Evolutionary conservation across 2,329 filamentous ascomycete species (phyloP).

Genomic region (Scytalidium sp.): DNA sequence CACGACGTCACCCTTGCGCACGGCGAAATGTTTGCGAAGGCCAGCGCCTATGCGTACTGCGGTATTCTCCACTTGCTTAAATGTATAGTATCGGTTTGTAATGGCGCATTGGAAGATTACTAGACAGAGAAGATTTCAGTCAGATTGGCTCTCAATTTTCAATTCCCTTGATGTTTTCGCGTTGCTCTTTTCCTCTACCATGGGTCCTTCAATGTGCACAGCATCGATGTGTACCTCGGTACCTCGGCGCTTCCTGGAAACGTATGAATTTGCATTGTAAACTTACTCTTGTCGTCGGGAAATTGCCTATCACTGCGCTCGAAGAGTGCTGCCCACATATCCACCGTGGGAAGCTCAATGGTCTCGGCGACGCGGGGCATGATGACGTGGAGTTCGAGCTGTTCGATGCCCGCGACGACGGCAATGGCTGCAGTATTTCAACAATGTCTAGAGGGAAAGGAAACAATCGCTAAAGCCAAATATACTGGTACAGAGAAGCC

Average conservation of each 20-base stretch:
- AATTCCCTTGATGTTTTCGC: background rate
- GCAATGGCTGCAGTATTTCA: too few species aligned
- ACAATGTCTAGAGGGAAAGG: background rate
- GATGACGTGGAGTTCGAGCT: background rate
- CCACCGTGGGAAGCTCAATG: conserved; percentile 67
- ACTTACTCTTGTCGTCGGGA: conserved; percentile 67
- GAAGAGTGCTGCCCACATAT: conserved; percentile 76
- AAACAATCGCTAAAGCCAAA: too few species aligned
- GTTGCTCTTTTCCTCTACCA: conserved; percentile 7
- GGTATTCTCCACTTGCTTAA: conserved; percentile 58
- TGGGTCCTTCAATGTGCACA: too few species aligned
- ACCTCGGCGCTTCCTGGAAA: too few species aligned
- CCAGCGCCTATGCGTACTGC: conserved; percentile 74
- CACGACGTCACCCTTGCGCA: conserved; percentile 78
- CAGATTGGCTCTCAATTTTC: background rate
- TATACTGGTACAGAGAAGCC: too few species aligned
- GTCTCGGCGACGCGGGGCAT: conserved; percentile 4
- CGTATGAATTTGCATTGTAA: too few species aligned
- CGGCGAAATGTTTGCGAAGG: conserved; percentile 67
- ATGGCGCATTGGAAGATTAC: conserved; percentile 40
- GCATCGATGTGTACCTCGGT: too few species aligned
- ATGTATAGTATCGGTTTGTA: conserved; percentile 65
- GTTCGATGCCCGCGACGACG: too few species aligned
- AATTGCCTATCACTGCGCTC: conserved; percentile 61
- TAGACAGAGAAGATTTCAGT: background rate